phyloP scores from a whole-genome alignment of 1,284 basidiomycete species.

The Rhodotorula mucilaginosa region DNA sequence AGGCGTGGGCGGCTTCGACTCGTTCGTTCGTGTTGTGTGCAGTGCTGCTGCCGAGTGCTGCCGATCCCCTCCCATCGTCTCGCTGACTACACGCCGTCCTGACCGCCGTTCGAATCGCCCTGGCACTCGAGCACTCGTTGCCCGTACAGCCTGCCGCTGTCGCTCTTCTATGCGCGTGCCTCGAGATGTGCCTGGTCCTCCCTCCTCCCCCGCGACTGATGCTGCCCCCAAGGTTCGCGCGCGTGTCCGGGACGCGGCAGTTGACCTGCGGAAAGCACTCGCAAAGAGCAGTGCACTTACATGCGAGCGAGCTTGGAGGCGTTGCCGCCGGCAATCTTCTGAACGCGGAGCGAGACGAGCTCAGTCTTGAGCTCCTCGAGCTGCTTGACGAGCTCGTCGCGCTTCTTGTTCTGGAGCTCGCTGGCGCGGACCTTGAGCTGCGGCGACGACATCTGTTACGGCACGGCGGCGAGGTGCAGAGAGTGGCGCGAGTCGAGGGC shows the following conservation, averaged over 20 bases:
- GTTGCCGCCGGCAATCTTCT: slow-evolving; percentile 96
- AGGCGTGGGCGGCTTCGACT: no score
- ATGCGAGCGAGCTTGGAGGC: slow-evolving; percentile 96
- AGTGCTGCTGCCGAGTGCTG: no score
- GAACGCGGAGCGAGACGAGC: slow-evolving; percentile 76
- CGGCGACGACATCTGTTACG: slow-evolving; percentile 32
- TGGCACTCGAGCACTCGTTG: no score
- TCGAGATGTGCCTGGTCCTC: no score
- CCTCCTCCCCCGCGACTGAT: not conserved
- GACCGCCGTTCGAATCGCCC: no score
- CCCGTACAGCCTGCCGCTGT: no score
- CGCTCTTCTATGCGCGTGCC: no score
- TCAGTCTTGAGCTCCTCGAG: slow-evolving; percentile 93
- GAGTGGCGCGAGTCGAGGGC: not conserved
- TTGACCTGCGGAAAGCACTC: not conserved
- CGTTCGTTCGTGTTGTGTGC: no score
- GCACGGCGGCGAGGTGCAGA: not conserved
- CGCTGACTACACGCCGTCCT: no score
- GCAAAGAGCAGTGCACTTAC: slow-evolving; percentile 57
- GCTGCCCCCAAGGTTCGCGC: no score
- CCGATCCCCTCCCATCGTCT: no score
- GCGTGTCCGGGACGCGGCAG: not conserved
- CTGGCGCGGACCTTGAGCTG: slow-evolving; percentile 39
- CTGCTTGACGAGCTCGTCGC: slow-evolving; percentile 85
- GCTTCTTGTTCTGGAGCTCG: slow-evolving; percentile 40